Conservation (phyloP, 495 filamentous ascomycete species). For the Penicillium daleae region DNA sequence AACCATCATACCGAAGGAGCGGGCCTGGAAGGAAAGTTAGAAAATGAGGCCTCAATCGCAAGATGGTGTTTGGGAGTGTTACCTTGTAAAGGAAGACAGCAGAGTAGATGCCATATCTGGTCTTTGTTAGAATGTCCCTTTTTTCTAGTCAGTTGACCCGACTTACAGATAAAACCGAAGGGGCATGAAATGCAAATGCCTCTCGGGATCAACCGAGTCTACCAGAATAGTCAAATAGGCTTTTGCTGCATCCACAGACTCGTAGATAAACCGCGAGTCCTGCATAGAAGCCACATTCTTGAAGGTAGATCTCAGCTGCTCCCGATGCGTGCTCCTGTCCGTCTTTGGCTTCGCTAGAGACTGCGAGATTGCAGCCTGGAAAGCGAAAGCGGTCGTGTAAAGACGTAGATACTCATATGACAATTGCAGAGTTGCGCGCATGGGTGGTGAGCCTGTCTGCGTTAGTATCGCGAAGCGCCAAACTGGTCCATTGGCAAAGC, state of each 20-base stretch:
- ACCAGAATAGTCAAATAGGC: slow-evolving; percentile 60
- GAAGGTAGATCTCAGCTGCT: slow-evolving; percentile 51
- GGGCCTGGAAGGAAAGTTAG: slow-evolving; percentile 36
- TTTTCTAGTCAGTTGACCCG: too few species aligned
- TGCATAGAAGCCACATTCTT: slow-evolving; percentile 59
- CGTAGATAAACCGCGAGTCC: slow-evolving; percentile 66
- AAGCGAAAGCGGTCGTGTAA: slow-evolving; percentile 69
- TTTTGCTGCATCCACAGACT: slow-evolving; percentile 65
- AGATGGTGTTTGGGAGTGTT: neutral
- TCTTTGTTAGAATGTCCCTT: slow-evolving; percentile 18
- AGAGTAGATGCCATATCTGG: slow-evolving; percentile 55
- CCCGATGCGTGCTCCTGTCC: slow-evolving; percentile 41
- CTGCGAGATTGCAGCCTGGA: slow-evolving; percentile 66
- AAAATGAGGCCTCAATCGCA: neutral
- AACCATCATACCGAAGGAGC: slow-evolving; percentile 58
- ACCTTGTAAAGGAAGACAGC: slow-evolving; percentile 61
- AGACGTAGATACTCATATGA: slow-evolving; percentile 67
- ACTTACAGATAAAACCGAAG: slow-evolving; percentile 60
- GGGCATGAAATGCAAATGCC: slow-evolving; percentile 62
- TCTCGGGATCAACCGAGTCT: slow-evolving; percentile 56
- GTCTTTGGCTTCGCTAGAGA: slow-evolving; percentile 51
- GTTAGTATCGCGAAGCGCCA: slow-evolving; percentile 16
- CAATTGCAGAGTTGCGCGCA: slow-evolving; percentile 60
- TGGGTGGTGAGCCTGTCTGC: slow-evolving; percentile 54
- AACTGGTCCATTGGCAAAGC: neutral